Base-by-base conservation (phyloP, 2,329 filamentous ascomycete species). In the Alternaria angustiovoidea region DNA sequence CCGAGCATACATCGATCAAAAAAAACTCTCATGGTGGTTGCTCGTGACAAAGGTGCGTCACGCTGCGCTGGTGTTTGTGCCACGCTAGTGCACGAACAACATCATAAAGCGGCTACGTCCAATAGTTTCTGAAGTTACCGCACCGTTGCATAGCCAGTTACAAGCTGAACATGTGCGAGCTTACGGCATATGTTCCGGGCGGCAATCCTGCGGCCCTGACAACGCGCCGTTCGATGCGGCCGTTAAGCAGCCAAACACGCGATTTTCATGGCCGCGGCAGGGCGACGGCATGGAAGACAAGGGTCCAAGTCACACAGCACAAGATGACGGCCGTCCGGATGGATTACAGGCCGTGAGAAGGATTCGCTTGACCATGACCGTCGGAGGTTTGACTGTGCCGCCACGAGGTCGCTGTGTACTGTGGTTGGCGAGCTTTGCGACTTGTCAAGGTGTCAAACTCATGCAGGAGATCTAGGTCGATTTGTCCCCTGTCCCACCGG, bases 151-250 rank as follows among this genome's bases (percentile, higher is more conserved):
- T 51, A 61, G 51, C 48, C 56, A 44, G 54, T 22, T 30, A 38
- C 20, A 20, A 54, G 48, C 39, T 54, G 49, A 38, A 38, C 53
- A 43, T 46, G 64, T 60, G 62, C 64, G 59, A 66, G 62, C 66
- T 68, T 56, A 65, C 64, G 64, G 67, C 59, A 61, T 62, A 47
- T 54, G 49, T 60, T 56, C 64, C 59, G 61, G 53, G 53, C 66
- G 59, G 68, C 62, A 69, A 58, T 67, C 57, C 64, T 66, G 57
- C 63, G 54, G 62, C 59, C 60, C 58, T 64, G 65, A 47, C 53
- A 63, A 54, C 49, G 56, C 63, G 53, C 66, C 65, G 57, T 66
- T 72, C 69, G 64, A 65, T 46, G 65, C 61, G 61, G 44, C 68
- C 65, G 64, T 62, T 63, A 55, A 54, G 57, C 65, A 64, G 60